Percentiles rank a stretch among this genome's conserved stretches.
phyloP scores from a whole-genome alignment of 768 basidiomycete species.

The Suillus luteus region DNA sequence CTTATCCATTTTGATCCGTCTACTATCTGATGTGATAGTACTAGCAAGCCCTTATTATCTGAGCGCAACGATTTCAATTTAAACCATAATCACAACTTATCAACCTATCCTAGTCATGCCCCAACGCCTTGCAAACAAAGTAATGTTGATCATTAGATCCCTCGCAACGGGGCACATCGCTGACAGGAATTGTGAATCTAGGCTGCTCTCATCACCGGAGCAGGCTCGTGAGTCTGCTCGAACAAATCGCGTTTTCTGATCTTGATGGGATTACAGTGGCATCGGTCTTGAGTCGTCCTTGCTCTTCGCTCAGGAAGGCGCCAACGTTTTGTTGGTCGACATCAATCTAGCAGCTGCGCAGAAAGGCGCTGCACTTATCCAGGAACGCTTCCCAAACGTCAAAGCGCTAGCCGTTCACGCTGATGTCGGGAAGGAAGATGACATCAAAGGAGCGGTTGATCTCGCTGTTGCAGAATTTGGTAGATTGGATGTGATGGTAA shows the following conservation, averaged over 20 bases:
- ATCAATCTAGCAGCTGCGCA: conserved; percentile 78
- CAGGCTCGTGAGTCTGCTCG: conserved; percentile 68
- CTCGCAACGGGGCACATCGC: background rate
- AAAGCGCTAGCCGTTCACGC: conserved; percentile 70
- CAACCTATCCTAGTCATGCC: conserved; percentile 44
- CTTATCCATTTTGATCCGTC: too few relatives aligned
- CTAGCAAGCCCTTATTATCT: too few relatives aligned
- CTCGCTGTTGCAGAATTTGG: conserved; percentile 83
- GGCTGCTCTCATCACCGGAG: conserved; percentile 85
- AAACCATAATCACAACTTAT: conserved; percentile 11
- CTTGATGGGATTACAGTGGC: conserved; percentile 56
- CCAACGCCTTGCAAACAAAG: conserved; percentile 71
- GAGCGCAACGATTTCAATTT: background rate
- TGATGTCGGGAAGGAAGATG: conserved; percentile 88
- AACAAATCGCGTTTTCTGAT: conserved; percentile 18
- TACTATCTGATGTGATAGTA: too few relatives aligned
- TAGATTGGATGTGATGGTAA: conserved; percentile 92
- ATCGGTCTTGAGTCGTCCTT: conserved; percentile 97
- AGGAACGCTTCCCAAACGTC: conserved; percentile 65
- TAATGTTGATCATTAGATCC: conserved; percentile 23
- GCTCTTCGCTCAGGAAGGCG: conserved; percentile 93
- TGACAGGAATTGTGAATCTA: conserved; percentile 31
- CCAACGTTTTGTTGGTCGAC: conserved; percentile 87
- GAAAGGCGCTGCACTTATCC: conserved; percentile 64
- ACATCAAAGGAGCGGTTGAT: conserved; percentile 83